Base-by-base conservation (phyloP, 2,329 filamentous ascomycete genomes). In the Fusarium papillatum region DNA sequence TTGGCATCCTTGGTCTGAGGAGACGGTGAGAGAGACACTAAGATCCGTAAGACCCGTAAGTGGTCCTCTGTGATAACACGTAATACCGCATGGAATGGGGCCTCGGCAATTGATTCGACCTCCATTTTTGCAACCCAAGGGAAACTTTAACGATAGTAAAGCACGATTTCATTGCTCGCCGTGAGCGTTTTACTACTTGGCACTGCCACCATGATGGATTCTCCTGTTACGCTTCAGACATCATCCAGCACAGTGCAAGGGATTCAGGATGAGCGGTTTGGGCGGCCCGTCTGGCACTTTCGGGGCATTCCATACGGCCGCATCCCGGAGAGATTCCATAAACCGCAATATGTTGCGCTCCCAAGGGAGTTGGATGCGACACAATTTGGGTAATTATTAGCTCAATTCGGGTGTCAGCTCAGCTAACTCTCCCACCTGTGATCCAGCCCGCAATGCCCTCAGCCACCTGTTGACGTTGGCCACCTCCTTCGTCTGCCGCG, bases 401-500 rank as follows among this genome's bases (percentile, higher is more conserved):
- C 19, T 5, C 29, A 22, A 7, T 16, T 34, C 7, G 2, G 34
- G 11, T 10, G 14, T 16, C 7, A n/a, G 7, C 34, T 16, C 50
- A 14, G 29, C 50, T 57, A 34, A 57, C n/a, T 31, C 2, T 9
- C 14, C 16, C 24, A 1, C 11, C 24, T n/a, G 2, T 10, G 19
- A 5, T 1, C 2, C 0, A 86, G 85, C 5, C 85, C 86, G 2
- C 81, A 82, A 68, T 87, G 86, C 46, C 86, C 86, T 5, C 86
- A 87, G 60, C 78, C 80, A 3, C 69, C 81, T 19, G 71, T 86
- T 2, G 86, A 87, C 36, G 81, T 86, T 1, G 82, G 85, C 1
- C 83, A 87, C 70, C 74, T 87, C n/a, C 74, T 87, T 26, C 85
- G 86, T 10, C 81, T 87, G 2, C 86, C 86, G 0, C 81, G 82